Percentiles rank a stretch among this genome's conserved stretches.
Evolutionary conservation across 306 rosid genomes (phyloP).

Genomic region (Citrullus amarus): DNA sequence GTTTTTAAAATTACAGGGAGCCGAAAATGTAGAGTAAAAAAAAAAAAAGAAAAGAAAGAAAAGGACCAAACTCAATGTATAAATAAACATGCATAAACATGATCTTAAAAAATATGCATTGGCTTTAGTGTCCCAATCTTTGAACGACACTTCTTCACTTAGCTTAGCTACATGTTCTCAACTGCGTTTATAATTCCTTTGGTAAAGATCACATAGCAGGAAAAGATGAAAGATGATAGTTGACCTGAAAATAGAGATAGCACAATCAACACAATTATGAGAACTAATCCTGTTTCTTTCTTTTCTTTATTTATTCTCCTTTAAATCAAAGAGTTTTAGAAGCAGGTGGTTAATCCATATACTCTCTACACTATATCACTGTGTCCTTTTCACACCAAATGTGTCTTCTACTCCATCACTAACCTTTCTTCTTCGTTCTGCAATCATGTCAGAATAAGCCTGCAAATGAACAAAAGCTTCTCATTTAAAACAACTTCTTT

Average conservation of each 20-base stretch:
- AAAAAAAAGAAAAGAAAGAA: too few species aligned
- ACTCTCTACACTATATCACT: neutral
- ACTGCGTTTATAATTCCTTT: neutral
- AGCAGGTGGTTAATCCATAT: neutral
- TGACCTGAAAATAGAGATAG: neutral
- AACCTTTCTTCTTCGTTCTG: slow-evolving; percentile 58
- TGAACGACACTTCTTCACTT: neutral
- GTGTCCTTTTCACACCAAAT: slow-evolving; percentile 38
- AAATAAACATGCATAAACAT: too few species aligned
- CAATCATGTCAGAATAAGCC: slow-evolving; percentile 83
- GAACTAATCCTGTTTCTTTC: neutral
- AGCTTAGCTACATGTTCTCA: neutral
- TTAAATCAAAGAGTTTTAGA: neutral
- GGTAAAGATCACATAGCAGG: neutral
- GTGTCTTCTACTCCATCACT: slow-evolving; percentile 76
- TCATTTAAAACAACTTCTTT: neutral
- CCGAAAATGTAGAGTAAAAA: too few species aligned
- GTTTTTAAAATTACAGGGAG: too few species aligned
- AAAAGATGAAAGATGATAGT: neutral
- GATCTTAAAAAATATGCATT: neutral
- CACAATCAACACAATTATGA: neutral
- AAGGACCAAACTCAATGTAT: too few species aligned
- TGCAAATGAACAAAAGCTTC: slow-evolving; percentile 20
- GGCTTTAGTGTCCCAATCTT: neutral
- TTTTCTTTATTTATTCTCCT: neutral